phyloP scores from a whole-genome alignment of 2,329 filamentous ascomycete species.

The Ascochyta pisi region DNA sequence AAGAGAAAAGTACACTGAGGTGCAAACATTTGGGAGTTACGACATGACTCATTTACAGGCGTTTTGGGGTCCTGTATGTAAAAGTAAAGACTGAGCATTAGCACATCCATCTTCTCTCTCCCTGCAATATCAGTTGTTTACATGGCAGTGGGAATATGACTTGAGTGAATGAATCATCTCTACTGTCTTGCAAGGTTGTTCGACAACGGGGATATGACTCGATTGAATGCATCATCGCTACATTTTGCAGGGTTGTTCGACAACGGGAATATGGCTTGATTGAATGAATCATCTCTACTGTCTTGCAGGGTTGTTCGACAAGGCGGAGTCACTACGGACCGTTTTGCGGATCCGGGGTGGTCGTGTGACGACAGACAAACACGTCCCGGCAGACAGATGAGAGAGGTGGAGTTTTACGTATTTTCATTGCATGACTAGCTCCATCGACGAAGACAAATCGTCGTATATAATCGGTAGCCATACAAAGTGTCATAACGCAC shows the following conservation, averaged over 20 bases:
- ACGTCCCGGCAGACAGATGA: background rate
- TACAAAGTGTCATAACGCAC: slow-evolving; percentile 10
- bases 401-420: background rate
- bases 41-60: slow-evolving; percentile 9
- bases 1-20: background rate
- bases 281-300: too few relatives aligned
- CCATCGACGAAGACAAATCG: background rate
- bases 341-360: background rate
- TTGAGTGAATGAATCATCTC: too few relatives aligned
- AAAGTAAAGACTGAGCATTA: slow-evolving; percentile 9
- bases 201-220: too few relatives aligned
- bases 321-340: too few relatives aligned
- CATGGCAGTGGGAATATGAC: too few relatives aligned
- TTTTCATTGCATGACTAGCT: slow-evolving; percentile 12
- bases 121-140: slow-evolving; percentile 1
- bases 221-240: too few relatives aligned
- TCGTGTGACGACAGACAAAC: background rate
- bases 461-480: background rate
- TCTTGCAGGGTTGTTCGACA: too few relatives aligned
- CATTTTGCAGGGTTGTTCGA: too few relatives aligned
- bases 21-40: background rate
- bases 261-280: too few relatives aligned
- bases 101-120: slow-evolving; percentile 3
- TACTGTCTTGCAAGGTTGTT: too few relatives aligned
- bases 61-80: slow-evolving; percentile 7